These are phyloP conservation scores for Tetrahymena malaccensis DNA, from an alignment of 73 alveolate genomes.

Conservation along the genomic window DNA sequence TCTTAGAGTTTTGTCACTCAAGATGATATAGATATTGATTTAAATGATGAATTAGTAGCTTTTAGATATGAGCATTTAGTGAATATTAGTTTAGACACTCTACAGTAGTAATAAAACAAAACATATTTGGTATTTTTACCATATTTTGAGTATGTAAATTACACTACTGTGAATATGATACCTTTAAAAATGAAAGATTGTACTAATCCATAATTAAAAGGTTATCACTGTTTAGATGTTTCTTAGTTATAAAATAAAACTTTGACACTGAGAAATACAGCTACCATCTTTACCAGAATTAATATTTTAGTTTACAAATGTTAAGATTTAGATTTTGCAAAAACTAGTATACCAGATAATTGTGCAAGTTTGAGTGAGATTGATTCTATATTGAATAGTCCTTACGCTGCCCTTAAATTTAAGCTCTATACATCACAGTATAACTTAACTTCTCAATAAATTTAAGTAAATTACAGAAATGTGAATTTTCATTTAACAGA, in stretches of 20 bases:
- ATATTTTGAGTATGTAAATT: neutral
- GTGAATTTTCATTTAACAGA: neutral
- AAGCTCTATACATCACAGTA: neutral
- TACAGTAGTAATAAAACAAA: too few relatives aligned
- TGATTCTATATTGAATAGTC: neutral
- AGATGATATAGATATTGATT: neutral
- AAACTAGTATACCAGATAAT: neutral
- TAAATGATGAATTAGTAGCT: neutral
- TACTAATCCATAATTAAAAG: neutral
- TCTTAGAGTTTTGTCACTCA: neutral
- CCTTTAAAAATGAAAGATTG: neutral
- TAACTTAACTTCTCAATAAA: neutral
- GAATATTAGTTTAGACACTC: neutral
- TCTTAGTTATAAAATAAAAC: neutral
- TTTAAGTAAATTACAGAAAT: neutral
- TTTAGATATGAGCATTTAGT: neutral
- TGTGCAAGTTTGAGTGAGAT: neutral
- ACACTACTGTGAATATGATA: neutral
- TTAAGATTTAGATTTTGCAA: neutral
- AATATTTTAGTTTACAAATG: neutral
- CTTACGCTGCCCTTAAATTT: neutral
- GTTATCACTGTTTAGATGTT: neutral
- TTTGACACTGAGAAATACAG: neutral
- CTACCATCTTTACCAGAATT: neutral
- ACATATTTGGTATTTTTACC: neutral